A percentile compares a stretch with the other conserved stretches of the same genome.
These are phyloP conservation scores for Clarireedia sp. DNA, from an alignment of 2,329 filamentous ascomycete genomes.

Conservation along the genomic window DNA sequence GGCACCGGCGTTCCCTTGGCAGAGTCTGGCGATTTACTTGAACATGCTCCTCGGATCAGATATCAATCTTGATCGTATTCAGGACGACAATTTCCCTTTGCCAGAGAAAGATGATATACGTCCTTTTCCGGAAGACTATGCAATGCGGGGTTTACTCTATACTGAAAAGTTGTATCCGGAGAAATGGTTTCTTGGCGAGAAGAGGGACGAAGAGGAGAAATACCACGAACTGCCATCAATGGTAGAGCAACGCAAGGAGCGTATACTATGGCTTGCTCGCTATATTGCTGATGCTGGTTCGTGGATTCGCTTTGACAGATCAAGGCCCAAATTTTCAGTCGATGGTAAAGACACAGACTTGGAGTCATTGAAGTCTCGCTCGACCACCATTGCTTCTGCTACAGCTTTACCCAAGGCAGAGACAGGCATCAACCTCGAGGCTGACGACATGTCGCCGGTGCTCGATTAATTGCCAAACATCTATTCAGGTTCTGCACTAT, in stretches of 20 bases:
- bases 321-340: slow-evolving; percentile 3
- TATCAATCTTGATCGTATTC: slow-evolving; percentile 11
- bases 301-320: slow-evolving; percentile 7
- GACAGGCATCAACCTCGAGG: background rate
- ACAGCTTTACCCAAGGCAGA: slow-evolving; percentile 1
- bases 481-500: too few relatives aligned
- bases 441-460: background rate
- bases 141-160: slow-evolving; percentile 18
- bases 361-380: background rate
- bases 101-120: slow-evolving; percentile 19
- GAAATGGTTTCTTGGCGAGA: slow-evolving; percentile 19
- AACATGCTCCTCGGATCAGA: slow-evolving; percentile 14
- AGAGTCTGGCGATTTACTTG: slow-evolving; percentile 11
- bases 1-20: slow-evolving; percentile 17
- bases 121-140: slow-evolving; percentile 21
- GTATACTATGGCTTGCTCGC: slow-evolving; percentile 20
- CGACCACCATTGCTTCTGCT: slow-evolving; percentile 6
- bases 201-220: slow-evolving; percentile 25
- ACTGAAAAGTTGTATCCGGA: slow-evolving; percentile 19
- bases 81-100: slow-evolving; percentile 11
- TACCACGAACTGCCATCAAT: slow-evolving; percentile 24
- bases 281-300: slow-evolving; percentile 10
- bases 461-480: too few relatives aligned
- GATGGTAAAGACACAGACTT: background rate
- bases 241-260: slow-evolving; percentile 20